These are phyloP conservation scores for Cladobotryum protrusum DNA, from an alignment of 2,329 filamentous ascomycete species.

Conservation along the genomic window DNA sequence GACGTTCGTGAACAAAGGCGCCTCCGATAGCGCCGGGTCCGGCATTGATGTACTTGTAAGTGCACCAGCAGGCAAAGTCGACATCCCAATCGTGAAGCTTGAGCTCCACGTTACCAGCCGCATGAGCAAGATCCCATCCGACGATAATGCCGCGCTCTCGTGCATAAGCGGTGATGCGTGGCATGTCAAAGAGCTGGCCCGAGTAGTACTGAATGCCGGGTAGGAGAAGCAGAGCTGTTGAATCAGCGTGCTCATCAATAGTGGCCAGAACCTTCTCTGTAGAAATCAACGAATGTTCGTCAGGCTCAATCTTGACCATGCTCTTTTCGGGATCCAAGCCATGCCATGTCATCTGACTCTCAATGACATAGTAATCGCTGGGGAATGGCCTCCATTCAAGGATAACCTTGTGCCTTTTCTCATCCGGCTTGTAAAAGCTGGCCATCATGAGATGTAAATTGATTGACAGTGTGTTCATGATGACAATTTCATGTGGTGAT, in stretches of 20 bases:
- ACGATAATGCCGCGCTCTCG: constrained; percentile 64
- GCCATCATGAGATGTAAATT: constrained; percentile 80
- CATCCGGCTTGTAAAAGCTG: constrained; percentile 70
- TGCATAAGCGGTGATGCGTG: constrained; percentile 70
- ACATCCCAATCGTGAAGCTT: constrained; percentile 81
- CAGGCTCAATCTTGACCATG: constrained; percentile 68
- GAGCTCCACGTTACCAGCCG: constrained; percentile 75
- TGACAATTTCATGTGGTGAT: constrained; percentile 64
- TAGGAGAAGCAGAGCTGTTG: constrained; percentile 70
- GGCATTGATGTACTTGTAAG: constrained; percentile 89
- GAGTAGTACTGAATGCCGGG: constrained; percentile 91
- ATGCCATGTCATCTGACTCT: constrained; percentile 72
- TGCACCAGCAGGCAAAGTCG: constrained; percentile 90
- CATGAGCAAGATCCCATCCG: constrained; percentile 86
- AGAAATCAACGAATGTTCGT: constrained; percentile 53
- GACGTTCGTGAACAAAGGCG: constrained; percentile 71
- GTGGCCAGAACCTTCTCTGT: constrained; percentile 65
- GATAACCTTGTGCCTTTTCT: constrained; percentile 66
- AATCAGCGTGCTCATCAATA: constrained; percentile 68
- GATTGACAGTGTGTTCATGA: constrained; percentile 81
- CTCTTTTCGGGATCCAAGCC: constrained; percentile 58
- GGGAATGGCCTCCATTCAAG: constrained; percentile 89
- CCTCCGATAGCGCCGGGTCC: constrained; percentile 78
- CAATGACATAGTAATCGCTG: constrained; percentile 78
- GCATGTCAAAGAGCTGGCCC: constrained; percentile 80